Base-by-base conservation (phyloP, 2,329 filamentous ascomycete species). In the Penicillium sp. region DNA sequence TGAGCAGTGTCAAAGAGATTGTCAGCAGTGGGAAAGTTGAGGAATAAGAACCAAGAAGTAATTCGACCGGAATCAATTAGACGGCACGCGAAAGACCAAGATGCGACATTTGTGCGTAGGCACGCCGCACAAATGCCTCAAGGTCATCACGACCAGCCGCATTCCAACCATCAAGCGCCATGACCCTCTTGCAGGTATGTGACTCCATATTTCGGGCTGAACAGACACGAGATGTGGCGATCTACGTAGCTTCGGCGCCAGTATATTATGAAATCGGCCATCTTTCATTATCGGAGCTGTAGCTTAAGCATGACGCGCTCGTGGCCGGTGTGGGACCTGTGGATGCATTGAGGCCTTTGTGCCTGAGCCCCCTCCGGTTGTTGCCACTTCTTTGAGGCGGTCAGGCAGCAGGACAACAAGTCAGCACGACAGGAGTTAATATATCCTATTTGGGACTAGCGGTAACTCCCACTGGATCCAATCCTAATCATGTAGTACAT, bases 81-180 rank as follows among this genome's bases (percentile, higher is more conserved):
- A 59, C 19, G 35, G 43, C 40, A 57, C 19, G 60, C 61, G 55
- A 61, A 62, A 52, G 58, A 57, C 61, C 42, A 60, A 48, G 63
- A 64, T 74, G 73, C 70, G 73, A 51, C 45, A 67, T 75, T 76
- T 76, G 67, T 73, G 73, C 73, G 72, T 62, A 55, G 52, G 54
- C 14, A 35, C 2, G 74, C 74, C 74, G 74, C 74, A 75, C 71
- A 76, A 76, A 74, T 74, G 60, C 65, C 74, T 70, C 74, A 66
- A 38, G 1, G 30, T 33, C 30, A 11, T 11, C 30, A 33, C 30
- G 30, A 33, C 35, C 52, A 33, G n/a, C 19, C 46, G 38, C 62
- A 76, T 71, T 63, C 67, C 64, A 66, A 46, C 40, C 26, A 46
- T 58, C 33, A 45, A 59, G 37, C 26, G 51, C 38, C 56, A 69